Conservation (phyloP, 257 asterid species). For the Solanum chiquidenum region DNA sequence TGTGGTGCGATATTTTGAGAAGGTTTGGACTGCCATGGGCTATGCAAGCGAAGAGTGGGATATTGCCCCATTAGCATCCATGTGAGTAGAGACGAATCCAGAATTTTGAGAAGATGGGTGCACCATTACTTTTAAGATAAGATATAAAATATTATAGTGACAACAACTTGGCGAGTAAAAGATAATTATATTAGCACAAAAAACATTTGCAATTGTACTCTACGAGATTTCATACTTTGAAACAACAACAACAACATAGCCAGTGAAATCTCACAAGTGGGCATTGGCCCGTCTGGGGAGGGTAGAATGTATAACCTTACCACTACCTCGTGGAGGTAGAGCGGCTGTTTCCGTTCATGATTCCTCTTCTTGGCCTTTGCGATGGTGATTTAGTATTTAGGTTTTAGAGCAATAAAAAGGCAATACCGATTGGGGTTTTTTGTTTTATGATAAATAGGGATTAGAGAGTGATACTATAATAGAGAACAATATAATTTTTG, state of each 20-base stretch:
- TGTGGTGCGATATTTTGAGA: neutral
- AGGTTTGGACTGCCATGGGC: neutral
- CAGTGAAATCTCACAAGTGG: neutral
- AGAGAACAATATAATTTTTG: neutral
- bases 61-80: neutral
- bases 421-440: neutral
- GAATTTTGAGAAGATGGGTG: neutral
- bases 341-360: neutral
- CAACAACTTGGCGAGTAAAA: neutral
- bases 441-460: neutral
- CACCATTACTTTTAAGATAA: neutral
- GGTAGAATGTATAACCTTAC: neutral
- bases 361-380: neutral
- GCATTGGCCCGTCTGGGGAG: neutral
- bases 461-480: neutral
- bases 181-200: neutral
- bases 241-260: neutral
- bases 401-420: neutral
- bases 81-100: neutral
- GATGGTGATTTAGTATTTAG: neutral
- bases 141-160: neutral
- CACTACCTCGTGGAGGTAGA: neutral
- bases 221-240: neutral
- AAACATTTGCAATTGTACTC: neutral
- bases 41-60: neutral